A percentile compares a stretch with the other conserved stretches of the same genome.
phyloP scores from a whole-genome alignment of 2,329 filamentous ascomycete genomes.

The Verticillium zaregamsianum region DNA sequence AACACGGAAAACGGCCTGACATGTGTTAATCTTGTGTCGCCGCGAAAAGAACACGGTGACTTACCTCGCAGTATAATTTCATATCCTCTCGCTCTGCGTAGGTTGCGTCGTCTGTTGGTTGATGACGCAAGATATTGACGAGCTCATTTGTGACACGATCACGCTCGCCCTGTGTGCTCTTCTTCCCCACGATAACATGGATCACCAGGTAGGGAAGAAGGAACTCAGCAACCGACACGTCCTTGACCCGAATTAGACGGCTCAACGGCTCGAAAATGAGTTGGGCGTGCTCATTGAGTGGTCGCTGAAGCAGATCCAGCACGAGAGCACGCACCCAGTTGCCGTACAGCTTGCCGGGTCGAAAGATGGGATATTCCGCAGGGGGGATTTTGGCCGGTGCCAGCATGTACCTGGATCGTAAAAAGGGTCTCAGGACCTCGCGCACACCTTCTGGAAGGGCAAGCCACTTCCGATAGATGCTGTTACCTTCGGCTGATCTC shows the following conservation, averaged over 20 bases:
- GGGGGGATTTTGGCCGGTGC: slow-evolving; percentile 53
- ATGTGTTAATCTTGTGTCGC: slow-evolving; percentile 11
- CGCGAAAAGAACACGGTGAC: slow-evolving; percentile 15
- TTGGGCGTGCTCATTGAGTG: slow-evolving; percentile 67
- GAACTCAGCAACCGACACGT: slow-evolving; percentile 81
- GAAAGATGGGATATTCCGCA: slow-evolving; percentile 75
- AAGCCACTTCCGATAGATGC: slow-evolving; percentile 71
- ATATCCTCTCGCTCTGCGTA: slow-evolving; percentile 68
- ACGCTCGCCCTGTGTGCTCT: slow-evolving; percentile 55
- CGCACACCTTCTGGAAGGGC: slow-evolving; percentile 71
- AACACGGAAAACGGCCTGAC: slow-evolving; percentile 78
- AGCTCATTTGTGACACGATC: slow-evolving; percentile 69
- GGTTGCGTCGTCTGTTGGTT: slow-evolving; percentile 42
- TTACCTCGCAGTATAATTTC: slow-evolving; percentile 82
- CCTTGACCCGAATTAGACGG: slow-evolving; percentile 79
- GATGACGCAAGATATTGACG: slow-evolving; percentile 65
- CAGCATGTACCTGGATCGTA: slow-evolving; percentile 78
- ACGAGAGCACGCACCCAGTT: slow-evolving; percentile 80
- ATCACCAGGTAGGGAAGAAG: slow-evolving; percentile 82
- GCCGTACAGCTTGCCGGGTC: slow-evolving; percentile 61
- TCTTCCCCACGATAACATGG: slow-evolving; percentile 74
- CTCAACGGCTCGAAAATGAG: slow-evolving; percentile 78
- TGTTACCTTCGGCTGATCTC: slow-evolving; percentile 33
- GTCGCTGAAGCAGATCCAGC: slow-evolving; percentile 75
- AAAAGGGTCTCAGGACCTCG: slow-evolving; percentile 81